Evolutionary conservation across 2,329 filamentous ascomycete genomes (phyloP).

Genomic region (Diplodia sapinea): DNA sequence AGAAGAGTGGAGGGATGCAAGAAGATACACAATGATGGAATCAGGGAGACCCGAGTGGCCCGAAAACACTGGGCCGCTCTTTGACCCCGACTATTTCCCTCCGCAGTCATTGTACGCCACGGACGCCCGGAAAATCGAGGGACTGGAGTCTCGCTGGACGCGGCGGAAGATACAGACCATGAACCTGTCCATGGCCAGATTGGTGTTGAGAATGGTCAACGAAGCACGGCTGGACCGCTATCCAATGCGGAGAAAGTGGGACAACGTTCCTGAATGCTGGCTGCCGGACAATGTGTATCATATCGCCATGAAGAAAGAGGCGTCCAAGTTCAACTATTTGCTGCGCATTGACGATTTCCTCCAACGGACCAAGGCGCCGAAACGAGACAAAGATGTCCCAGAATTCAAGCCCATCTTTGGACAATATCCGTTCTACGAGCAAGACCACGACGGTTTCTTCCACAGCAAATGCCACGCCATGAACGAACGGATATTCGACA

Average conservation of each 20-base stretch:
- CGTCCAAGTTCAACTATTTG: neutral
- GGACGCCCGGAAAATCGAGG: slow-evolving; percentile 40
- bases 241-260: neutral
- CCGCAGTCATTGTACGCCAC: slow-evolving; percentile 55
- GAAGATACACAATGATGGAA: neutral
- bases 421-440: slow-evolving; percentile 42
- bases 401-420: slow-evolving; percentile 14
- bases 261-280: neutral
- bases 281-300: slow-evolving; percentile 3
- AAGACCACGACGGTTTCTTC: slow-evolving; percentile 48
- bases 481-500: slow-evolving; percentile 42
- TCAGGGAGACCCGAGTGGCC: slow-evolving; percentile 6
- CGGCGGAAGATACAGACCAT: slow-evolving; percentile 53
- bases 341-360: neutral
- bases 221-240: slow-evolving; percentile 31
- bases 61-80: slow-evolving; percentile 47
- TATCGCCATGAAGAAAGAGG: neutral
- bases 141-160: slow-evolving; percentile 43
- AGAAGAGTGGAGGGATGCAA: neutral
- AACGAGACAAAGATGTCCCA: neutral
- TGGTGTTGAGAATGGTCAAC: slow-evolving; percentile 47
- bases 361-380: neutral
- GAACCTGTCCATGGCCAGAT: slow-evolving; percentile 48
- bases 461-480: slow-evolving; percentile 40
- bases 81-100: slow-evolving; percentile 45